Conservation (phyloP, 2,329 filamentous ascomycete species). For the Rutstroemia sp. region DNA sequence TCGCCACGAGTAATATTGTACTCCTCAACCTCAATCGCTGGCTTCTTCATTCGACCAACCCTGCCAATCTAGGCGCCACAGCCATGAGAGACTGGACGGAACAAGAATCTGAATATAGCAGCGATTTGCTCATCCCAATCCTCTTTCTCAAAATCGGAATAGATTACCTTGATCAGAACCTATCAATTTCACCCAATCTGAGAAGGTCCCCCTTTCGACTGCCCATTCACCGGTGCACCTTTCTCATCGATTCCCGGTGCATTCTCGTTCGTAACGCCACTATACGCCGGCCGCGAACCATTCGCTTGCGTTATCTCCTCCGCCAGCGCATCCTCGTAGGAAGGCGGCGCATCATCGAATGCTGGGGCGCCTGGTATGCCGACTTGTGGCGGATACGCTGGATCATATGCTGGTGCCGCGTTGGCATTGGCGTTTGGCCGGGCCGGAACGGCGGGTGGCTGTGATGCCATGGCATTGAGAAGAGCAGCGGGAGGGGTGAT, state of each 20-base stretch:
- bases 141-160: neutral
- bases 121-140: no score
- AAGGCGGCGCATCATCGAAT: slow-evolving; percentile 78
- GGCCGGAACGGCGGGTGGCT: slow-evolving; percentile 13
- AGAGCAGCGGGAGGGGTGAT: slow-evolving; percentile 74
- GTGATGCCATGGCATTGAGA: slow-evolving; percentile 52
- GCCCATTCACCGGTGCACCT: slow-evolving; percentile 1
- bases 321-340: slow-evolving; percentile 89
- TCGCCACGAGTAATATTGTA: no score
- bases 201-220: neutral
- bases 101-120: no score
- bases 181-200: neutral
- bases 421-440: slow-evolving; percentile 19
- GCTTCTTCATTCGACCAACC: no score
- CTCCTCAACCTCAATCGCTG: no score
- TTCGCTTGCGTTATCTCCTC: slow-evolving; percentile 65
- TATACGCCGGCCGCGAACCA: slow-evolving; percentile 63
- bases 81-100: no score
- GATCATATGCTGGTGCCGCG: slow-evolving; percentile 33
- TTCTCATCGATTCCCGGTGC: slow-evolving; percentile 35
- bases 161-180: neutral
- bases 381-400: slow-evolving; percentile 53
- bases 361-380: slow-evolving; percentile 36
- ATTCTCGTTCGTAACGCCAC: slow-evolving; percentile 55
- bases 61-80: no score